These are phyloP conservation scores for Lyophyllum semitale DNA, from an alignment of 768 basidiomycete species.

Conservation along the genomic window DNA sequence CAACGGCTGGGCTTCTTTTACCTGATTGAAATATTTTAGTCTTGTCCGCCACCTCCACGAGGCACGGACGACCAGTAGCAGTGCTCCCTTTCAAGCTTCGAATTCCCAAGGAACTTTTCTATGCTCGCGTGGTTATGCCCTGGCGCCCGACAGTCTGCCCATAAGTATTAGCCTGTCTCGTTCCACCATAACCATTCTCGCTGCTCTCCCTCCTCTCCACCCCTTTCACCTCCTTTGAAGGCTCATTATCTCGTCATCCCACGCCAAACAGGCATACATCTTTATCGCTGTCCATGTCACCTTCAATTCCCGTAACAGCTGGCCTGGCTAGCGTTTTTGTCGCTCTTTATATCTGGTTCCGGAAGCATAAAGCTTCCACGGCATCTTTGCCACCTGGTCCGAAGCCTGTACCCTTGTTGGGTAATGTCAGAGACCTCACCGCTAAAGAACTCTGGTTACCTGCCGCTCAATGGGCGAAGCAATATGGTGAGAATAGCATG, in stretches of 20 bases:
- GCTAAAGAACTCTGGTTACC: constrained; percentile 65
- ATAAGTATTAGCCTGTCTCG: constrained; percentile 17
- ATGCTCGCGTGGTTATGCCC: constrained; percentile 18
- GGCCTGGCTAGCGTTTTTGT: constrained; percentile 39
- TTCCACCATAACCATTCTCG: constrained; percentile 6
- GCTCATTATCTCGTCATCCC: not conserved
- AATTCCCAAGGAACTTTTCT: constrained; percentile 12
- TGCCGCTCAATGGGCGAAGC: constrained; percentile 60
- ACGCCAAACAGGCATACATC: not conserved
- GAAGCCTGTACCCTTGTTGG: constrained; percentile 61
- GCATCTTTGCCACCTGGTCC: constrained; percentile 67
- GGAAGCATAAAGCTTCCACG: constrained; percentile 42
- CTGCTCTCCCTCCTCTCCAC: not conserved
- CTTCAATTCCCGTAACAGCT: constrained; percentile 27
- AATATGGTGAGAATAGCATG: constrained; percentile 50
- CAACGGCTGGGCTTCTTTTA: constrained; percentile 5
- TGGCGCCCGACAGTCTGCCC: constrained; percentile 15
- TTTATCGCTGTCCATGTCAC: constrained; percentile 15
- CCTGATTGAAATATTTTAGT: constrained; percentile 5
- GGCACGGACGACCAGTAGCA: constrained; percentile 8
- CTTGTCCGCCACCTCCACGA: constrained; percentile 8
- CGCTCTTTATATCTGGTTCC: constrained; percentile 41
- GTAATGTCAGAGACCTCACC: constrained; percentile 64
- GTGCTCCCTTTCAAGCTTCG: constrained; percentile 12
- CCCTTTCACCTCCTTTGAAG: not conserved